These are phyloP conservation scores for Wickerhamomyces bovis DNA, from an alignment of 805 yeast genomes.

Conservation along the genomic window DNA sequence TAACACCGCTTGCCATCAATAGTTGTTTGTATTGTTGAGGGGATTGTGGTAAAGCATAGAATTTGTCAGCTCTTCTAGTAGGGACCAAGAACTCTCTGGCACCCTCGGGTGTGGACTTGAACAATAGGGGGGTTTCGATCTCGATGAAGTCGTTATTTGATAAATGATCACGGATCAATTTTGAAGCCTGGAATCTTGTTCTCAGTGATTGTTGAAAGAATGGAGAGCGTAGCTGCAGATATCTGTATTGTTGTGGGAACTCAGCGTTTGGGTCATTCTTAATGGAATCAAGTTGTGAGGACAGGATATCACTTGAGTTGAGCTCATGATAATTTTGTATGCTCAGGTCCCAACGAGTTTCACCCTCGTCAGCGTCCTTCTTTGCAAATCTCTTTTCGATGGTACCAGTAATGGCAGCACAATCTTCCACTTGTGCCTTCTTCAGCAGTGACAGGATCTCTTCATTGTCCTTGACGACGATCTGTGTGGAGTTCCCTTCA, in stretches of 20 bases:
- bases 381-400: constrained; percentile 31
- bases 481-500: constrained; percentile 61
- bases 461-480: constrained; percentile 34
- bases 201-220: constrained; percentile 50
- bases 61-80: constrained; percentile 53
- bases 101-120: constrained; percentile 97
- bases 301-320: constrained; percentile 56
- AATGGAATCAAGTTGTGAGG: constrained; percentile 61
- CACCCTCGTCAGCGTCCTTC: constrained; percentile 11
- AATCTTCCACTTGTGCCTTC: constrained; percentile 63
- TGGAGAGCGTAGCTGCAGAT: constrained; percentile 67
- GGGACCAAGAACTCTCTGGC: constrained; percentile 96
- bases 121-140: constrained; percentile 86
- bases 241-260: constrained; percentile 77
- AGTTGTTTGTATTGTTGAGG: constrained; percentile 97
- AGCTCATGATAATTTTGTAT: constrained; percentile 47
- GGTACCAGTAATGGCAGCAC: constrained; percentile 59
- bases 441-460: constrained; percentile 34
- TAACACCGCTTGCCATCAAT: constrained; percentile 89
- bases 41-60: constrained; percentile 93
- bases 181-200: constrained; percentile 50
- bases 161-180: constrained; percentile 37
- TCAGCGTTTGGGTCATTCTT: constrained; percentile 44
- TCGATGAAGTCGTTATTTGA: constrained; percentile 55
- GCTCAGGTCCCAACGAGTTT: constrained; percentile 49